Evolutionary conservation across 1,284 basidiomycete species (phyloP).

Genomic region (Austroboletus novae-zelandiae): DNA sequence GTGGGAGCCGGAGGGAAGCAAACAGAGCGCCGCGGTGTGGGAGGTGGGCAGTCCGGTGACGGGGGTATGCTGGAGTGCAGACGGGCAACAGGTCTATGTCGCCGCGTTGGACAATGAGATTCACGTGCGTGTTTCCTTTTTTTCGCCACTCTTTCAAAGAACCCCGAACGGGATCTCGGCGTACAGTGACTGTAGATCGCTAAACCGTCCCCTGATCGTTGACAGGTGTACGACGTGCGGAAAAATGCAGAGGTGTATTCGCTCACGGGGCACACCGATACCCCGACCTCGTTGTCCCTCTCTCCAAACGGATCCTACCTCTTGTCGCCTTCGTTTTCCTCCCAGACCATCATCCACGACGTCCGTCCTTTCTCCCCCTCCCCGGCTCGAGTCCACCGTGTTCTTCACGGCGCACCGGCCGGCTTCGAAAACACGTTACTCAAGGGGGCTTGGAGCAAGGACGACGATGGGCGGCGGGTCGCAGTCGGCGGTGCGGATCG

Average conservation of each 20-base stretch:
- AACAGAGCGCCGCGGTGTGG: slow-evolving; percentile 75
- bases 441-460: slow-evolving; percentile 78
- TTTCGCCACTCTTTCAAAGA: background rate
- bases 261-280: slow-evolving; percentile 82
- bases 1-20: slow-evolving; percentile 83
- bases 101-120: slow-evolving; percentile 92
- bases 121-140: slow-evolving; percentile 57
- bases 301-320: slow-evolving; percentile 85
- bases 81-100: slow-evolving; percentile 84
- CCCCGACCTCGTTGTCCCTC: slow-evolving; percentile 83
- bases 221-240: slow-evolving; percentile 81
- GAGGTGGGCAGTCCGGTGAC: slow-evolving; percentile 88
- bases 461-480: slow-evolving; percentile 69
- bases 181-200: too few relatives aligned
- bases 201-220: too few relatives aligned
- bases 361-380: slow-evolving; percentile 87
- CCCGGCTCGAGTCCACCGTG: slow-evolving; percentile 76
- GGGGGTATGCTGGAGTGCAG: slow-evolving; percentile 88
- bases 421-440: slow-evolving; percentile 87
- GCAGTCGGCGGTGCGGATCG: slow-evolving; percentile 80
- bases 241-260: slow-evolving; percentile 76
- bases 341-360: slow-evolving; percentile 84
- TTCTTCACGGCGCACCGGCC: slow-evolving; percentile 80
- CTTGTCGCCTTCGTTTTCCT: slow-evolving; percentile 86
- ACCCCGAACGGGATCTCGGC: too few relatives aligned